Percentiles rank a stretch among this genome's conserved stretches.
These are phyloP conservation scores for Russula sp. DNA, from an alignment of 768 basidiomycete genomes.

Conservation along the genomic window DNA sequence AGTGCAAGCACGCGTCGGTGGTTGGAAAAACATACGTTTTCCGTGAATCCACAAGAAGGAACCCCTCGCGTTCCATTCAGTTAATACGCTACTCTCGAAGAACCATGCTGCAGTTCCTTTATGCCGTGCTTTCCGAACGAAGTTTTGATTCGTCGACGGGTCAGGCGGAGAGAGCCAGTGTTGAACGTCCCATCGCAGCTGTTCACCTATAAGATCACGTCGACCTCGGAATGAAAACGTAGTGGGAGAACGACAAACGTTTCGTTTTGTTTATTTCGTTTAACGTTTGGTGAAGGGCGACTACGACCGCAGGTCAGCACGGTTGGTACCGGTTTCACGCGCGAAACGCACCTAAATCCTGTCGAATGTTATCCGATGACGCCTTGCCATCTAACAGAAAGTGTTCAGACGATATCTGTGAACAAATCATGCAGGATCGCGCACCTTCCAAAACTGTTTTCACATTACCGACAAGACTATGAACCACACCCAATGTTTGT, in stretches of 20 bases:
- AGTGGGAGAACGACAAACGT: background rate
- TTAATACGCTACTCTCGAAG: background rate
- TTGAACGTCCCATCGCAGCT: background rate
- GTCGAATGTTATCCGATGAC: background rate
- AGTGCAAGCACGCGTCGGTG: background rate
- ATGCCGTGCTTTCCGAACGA: background rate
- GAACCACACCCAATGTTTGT: background rate
- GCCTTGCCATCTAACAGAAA: background rate
- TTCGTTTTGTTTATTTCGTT: background rate
- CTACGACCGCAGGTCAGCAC: background rate
- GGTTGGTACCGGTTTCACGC: background rate
- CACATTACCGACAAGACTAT: background rate
- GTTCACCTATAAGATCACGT: background rate
- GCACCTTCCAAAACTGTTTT: background rate
- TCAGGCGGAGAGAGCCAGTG: background rate
- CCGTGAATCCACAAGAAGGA: background rate
- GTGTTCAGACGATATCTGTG: background rate
- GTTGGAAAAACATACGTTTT: background rate
- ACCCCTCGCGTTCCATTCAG: background rate
- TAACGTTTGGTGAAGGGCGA: background rate
- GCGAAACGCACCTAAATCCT: background rate
- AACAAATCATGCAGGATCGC: background rate
- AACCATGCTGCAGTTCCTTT: background rate
- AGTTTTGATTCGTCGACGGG: background rate
- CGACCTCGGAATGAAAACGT: background rate